Conservation (phyloP, 192 early-diverging fungal species). For the Podila clonocystis region DNA sequence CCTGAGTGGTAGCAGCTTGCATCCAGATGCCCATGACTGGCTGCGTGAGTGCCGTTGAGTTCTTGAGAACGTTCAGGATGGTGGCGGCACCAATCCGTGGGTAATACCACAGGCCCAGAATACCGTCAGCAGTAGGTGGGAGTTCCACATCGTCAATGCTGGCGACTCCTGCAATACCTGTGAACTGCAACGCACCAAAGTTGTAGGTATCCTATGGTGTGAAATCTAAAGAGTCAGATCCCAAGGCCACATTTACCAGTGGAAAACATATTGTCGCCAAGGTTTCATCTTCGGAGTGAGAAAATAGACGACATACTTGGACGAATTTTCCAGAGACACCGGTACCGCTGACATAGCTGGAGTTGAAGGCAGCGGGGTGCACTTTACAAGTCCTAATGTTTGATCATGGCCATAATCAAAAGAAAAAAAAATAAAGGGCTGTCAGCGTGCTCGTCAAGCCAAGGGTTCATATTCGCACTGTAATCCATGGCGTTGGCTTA, state of each 20-base stretch:
- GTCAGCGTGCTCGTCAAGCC: too few relatives aligned
- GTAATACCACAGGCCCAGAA: conserved; percentile 65
- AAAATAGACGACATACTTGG: background rate
- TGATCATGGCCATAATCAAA: background rate
- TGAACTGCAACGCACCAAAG: conserved; percentile 54
- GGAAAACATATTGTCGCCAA: too few relatives aligned
- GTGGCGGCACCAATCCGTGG: too few relatives aligned
- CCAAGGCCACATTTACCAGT: too few relatives aligned
- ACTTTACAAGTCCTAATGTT: background rate
- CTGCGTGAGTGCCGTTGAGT: background rate
- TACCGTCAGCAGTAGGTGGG: conserved; percentile 57
- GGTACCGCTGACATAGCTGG: background rate
- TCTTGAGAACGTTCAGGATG: conserved; percentile 1
- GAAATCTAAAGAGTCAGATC: background rate
- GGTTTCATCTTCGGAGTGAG: too few relatives aligned
- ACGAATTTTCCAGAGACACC: background rate
- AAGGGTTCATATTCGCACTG: background rate
- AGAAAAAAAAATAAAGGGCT: too few relatives aligned
- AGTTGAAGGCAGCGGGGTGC: background rate
- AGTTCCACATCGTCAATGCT: conserved; percentile 59
- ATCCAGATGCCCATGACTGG: conserved; percentile 3
- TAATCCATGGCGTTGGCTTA: background rate
- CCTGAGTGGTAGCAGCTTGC: background rate
- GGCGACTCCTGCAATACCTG: conserved; percentile 65
- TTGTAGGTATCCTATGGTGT: conserved; percentile 51